Conservation (phyloP, 1,139 yeast genomes). For the Suhomyces ambrosiae region DNA sequence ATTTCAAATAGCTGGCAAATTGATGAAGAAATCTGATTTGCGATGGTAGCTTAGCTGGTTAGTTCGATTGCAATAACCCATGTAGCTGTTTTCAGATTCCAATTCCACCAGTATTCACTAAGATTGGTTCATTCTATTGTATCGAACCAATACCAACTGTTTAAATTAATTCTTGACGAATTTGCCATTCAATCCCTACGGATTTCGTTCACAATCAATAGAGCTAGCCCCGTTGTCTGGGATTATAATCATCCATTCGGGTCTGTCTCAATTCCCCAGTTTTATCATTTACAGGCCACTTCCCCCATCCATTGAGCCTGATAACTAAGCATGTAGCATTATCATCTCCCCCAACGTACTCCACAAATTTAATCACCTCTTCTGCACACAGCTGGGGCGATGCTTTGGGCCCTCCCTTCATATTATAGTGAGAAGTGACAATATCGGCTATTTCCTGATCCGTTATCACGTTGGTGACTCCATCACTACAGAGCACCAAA, state of each 20-base stretch:
- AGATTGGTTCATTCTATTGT: too few species aligned
- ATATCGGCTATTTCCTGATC: slow-evolving; percentile 94
- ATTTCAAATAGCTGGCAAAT: too few species aligned
- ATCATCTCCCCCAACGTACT: slow-evolving; percentile 89
- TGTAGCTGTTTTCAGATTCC: too few species aligned
- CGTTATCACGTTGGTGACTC: slow-evolving; percentile 74
- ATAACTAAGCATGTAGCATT: slow-evolving; percentile 89
- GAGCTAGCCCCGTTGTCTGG: slow-evolving; percentile 30
- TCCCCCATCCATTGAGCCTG: slow-evolving; percentile 87
- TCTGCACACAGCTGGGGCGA: slow-evolving; percentile 85
- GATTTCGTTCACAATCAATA: too few species aligned
- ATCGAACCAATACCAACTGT: too few species aligned
- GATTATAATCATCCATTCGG: slow-evolving; percentile 55
- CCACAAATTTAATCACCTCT: slow-evolving; percentile 81
- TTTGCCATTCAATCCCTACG: too few species aligned
- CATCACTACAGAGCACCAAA: slow-evolving; percentile 78
- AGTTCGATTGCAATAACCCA: too few species aligned
- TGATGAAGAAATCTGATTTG: too few species aligned
- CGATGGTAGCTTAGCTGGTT: too few species aligned
- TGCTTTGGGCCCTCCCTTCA: slow-evolving; percentile 68
- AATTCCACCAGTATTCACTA: too few species aligned
- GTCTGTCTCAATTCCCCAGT: slow-evolving; percentile 82
- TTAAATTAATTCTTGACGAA: too few species aligned
- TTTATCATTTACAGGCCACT: slow-evolving; percentile 81
- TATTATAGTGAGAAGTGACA: slow-evolving; percentile 68